Percentiles rank a stretch among this genome's conserved stretches.
Conservation (phyloP, 805 yeast species). For the Metschnikowia matae region DNA sequence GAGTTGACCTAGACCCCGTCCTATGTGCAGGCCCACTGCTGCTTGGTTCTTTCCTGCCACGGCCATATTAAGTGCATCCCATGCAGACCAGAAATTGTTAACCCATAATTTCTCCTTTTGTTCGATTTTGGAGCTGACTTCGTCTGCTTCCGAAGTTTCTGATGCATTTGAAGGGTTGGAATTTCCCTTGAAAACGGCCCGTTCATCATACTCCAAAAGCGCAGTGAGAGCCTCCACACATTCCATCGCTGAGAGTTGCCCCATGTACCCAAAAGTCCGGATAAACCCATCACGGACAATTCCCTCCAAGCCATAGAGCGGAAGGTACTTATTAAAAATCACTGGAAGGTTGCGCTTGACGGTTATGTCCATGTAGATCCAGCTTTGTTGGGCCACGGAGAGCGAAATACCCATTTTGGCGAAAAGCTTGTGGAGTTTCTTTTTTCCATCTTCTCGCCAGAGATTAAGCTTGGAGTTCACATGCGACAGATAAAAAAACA, state of each 20-base stretch:
- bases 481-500: slow-evolving; percentile 86
- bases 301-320: slow-evolving; percentile 76
- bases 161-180: slow-evolving; percentile 11
- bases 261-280: slow-evolving; percentile 81
- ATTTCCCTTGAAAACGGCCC: slow-evolving; percentile 21
- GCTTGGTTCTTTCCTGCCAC: slow-evolving; percentile 18
- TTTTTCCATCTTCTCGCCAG: slow-evolving; percentile 91
- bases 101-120: slow-evolving; percentile 65
- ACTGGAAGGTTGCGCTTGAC: slow-evolving; percentile 69
- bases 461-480: slow-evolving; percentile 81
- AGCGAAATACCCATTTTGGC: slow-evolving; percentile 95
- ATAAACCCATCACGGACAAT: slow-evolving; percentile 82
- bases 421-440: slow-evolving; percentile 81
- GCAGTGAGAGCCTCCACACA: slow-evolving; percentile 88
- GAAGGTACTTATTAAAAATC: slow-evolving; percentile 67
- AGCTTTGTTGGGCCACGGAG: slow-evolving; percentile 82
- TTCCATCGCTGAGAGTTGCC: slow-evolving; percentile 86
- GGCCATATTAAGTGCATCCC: slow-evolving; percentile 47
- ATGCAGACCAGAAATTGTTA: slow-evolving; percentile 60
- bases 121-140: slow-evolving; percentile 27
- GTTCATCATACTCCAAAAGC: slow-evolving; percentile 50
- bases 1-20: slow-evolving; percentile 13
- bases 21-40: slow-evolving; percentile 15
- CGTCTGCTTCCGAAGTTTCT: slow-evolving; percentile 20
- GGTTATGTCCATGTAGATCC: slow-evolving; percentile 84